phyloP scores from a whole-genome alignment of 1,284 basidiomycete species.

The Ustilago nuda region DNA sequence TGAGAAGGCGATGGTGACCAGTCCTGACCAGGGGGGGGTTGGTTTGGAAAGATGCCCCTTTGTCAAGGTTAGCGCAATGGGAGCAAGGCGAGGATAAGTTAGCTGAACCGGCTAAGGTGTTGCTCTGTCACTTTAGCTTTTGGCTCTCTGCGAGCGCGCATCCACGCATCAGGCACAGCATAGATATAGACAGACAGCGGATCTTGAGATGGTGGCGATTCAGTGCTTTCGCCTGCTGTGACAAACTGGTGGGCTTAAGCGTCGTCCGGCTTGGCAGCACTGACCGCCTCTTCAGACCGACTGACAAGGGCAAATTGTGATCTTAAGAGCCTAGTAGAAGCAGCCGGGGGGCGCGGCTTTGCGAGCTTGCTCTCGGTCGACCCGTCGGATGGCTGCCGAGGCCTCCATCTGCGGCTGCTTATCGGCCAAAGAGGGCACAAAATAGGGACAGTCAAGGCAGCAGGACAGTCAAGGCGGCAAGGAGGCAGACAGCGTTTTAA shows the following conservation, averaged over 20 bases:
- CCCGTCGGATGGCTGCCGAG: slow-evolving; percentile 1
- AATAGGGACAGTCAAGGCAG: not conserved
- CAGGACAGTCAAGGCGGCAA: too few species aligned
- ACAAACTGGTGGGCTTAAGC: slow-evolving; percentile 6
- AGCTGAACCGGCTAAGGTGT: not conserved
- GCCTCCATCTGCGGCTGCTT: not conserved
- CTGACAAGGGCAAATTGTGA: not conserved
- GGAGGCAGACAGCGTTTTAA: too few species aligned
- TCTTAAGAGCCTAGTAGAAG: slow-evolving; percentile 11
- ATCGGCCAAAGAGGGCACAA: not conserved
- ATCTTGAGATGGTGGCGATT: not conserved
- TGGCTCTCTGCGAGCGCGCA: not conserved
- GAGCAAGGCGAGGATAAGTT: not conserved
- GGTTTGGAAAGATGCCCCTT: slow-evolving; percentile 3
- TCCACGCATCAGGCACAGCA: slow-evolving; percentile 27
- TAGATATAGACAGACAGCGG: not conserved
- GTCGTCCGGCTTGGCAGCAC: not conserved
- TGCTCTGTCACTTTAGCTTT: not conserved
- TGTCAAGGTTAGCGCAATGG: slow-evolving; percentile 19
- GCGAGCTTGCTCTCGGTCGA: slow-evolving; percentile 9
- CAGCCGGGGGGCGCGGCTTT: too few species aligned
- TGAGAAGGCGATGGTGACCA: slow-evolving; percentile 13
- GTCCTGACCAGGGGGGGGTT: too few species aligned
- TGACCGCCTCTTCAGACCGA: not conserved
- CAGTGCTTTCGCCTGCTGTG: slow-evolving; percentile 1